A percentile compares a stretch with the other conserved stretches of the same genome.
phyloP scores from a whole-genome alignment of 2,329 filamentous ascomycete species.

The Cladosporium sp. region DNA sequence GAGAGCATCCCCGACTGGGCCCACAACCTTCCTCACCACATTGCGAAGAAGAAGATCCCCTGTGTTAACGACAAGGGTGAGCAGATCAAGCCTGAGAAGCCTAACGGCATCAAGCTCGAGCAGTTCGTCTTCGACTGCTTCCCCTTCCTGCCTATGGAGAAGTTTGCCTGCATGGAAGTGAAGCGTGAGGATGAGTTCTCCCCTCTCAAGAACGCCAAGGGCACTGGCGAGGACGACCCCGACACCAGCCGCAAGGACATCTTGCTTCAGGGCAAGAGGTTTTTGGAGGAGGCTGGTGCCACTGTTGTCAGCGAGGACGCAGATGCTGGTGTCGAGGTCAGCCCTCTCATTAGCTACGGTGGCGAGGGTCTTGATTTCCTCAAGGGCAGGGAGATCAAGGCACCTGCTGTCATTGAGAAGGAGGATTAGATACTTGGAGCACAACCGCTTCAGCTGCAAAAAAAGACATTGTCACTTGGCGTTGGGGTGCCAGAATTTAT shows the following conservation, averaged over 20 bases:
- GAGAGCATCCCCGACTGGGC: slow-evolving; percentile 86
- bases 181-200: slow-evolving; percentile 97
- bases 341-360: slow-evolving; percentile 86
- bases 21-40: slow-evolving; percentile 86
- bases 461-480: slow-evolving; percentile 5
- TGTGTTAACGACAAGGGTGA: slow-evolving; percentile 73
- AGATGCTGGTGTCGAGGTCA: slow-evolving; percentile 78
- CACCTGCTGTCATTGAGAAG: slow-evolving; percentile 64
- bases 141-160: slow-evolving; percentile 77
- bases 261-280: slow-evolving; percentile 83
- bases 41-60: slow-evolving; percentile 98
- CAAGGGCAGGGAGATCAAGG: slow-evolving; percentile 59
- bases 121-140: slow-evolving; percentile 99
- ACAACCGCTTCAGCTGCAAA: neutral
- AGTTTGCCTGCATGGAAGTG: slow-evolving; percentile 96
- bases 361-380: slow-evolving; percentile 65
- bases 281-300: slow-evolving; percentile 77
- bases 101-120: slow-evolving; percentile 98
- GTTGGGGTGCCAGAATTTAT: neutral
- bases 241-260: slow-evolving; percentile 92
- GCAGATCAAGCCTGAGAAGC: slow-evolving; percentile 84
- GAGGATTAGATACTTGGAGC: slow-evolving; percentile 37
- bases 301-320: slow-evolving; percentile 65
- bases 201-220: slow-evolving; percentile 85
- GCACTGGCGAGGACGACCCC: slow-evolving; percentile 87